phyloP scores from a whole-genome alignment of 2,329 filamentous ascomycete species.

The Rhytidhysteron rufulum region DNA sequence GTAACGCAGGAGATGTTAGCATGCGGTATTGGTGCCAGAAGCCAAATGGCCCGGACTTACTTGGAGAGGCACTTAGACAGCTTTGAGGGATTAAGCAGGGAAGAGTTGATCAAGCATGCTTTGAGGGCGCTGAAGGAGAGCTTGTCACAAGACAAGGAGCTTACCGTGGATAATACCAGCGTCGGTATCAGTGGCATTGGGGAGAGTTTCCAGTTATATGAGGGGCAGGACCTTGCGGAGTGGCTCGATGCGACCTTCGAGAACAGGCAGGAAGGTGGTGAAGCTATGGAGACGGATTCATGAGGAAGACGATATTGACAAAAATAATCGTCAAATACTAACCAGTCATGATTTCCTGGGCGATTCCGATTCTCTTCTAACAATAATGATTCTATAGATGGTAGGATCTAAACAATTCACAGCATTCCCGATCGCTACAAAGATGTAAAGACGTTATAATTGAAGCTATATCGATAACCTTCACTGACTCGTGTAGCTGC shows the following conservation, averaged over 20 bases:
- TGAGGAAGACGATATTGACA: too few species aligned
- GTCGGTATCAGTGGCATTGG: conserved; percentile 75
- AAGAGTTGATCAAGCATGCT: conserved; percentile 88
- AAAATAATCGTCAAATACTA: too few species aligned
- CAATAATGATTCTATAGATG: too few species aligned
- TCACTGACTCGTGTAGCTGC: too few species aligned
- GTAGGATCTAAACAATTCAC: too few species aligned
- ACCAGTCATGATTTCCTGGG: too few species aligned
- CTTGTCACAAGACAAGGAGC: conserved; percentile 92
- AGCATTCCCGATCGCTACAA: too few species aligned
- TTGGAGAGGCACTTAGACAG: conserved; percentile 85
- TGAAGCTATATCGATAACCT: too few species aligned
- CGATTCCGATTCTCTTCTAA: too few species aligned
- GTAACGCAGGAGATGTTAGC: conserved; percentile 97
- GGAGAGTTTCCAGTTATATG: conserved; percentile 85
- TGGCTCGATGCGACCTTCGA: conserved; percentile 72
- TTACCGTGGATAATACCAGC: conserved; percentile 95
- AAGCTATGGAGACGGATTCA: conserved; percentile 56
- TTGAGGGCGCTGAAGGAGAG: conserved; percentile 91
- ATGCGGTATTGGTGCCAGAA: conserved; percentile 91
- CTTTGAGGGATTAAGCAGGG: conserved; percentile 71
- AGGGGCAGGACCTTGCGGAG: conserved; percentile 79
- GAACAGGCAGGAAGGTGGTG: conserved; percentile 38
- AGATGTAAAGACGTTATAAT: too few species aligned
- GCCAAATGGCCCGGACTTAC: conserved; percentile 97